Conservation (phyloP, 2,329 filamentous ascomycete species). For the Acarospora socialis region DNA sequence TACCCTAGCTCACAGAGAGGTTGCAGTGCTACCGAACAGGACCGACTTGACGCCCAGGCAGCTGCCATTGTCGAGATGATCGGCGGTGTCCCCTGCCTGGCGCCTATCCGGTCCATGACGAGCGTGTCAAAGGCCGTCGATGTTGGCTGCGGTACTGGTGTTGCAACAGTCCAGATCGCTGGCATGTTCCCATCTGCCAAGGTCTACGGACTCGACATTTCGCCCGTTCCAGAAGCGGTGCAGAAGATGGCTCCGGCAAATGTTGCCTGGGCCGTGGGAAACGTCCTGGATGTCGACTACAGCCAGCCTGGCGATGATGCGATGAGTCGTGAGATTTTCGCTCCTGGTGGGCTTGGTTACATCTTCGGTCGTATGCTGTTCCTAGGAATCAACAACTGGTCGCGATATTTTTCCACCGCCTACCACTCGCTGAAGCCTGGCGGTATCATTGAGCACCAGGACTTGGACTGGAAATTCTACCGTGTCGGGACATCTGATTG, state of each 20-base stretch:
- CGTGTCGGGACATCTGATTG: conserved; percentile 2
- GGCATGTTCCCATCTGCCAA: conserved; percentile 6
- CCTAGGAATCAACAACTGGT: conserved; percentile 8
- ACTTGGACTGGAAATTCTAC: conserved; percentile 7
- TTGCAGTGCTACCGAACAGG: conserved; percentile 14
- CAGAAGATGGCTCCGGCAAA: conserved; percentile 6
- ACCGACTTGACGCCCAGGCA: conserved; percentile 15
- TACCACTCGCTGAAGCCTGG: conserved; percentile 3
- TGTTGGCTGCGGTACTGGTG: conserved; percentile 9
- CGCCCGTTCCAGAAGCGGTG: conserved; percentile 4
- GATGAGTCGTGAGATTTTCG: conserved; percentile 3
- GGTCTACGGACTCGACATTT: conserved; percentile 9
- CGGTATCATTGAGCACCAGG: conserved; percentile 10
- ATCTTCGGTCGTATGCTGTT: conserved; percentile 9
- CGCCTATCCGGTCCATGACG: conserved; percentile 2
- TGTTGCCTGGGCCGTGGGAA: conserved; percentile 4
- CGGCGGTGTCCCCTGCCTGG: conserved; percentile 7
- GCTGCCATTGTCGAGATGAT: conserved; percentile 11
- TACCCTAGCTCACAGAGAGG: background rate
- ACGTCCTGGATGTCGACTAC: conserved; percentile 10
- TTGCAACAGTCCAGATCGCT: conserved; percentile 8
- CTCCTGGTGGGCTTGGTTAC: conserved; percentile 4
- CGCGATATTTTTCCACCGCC: conserved; percentile 3
- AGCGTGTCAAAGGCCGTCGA: conserved; percentile 6
- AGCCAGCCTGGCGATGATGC: conserved; percentile 5